Conservation (phyloP, 495 filamentous ascomycete species). For the Penicillium cinerascens region DNA sequence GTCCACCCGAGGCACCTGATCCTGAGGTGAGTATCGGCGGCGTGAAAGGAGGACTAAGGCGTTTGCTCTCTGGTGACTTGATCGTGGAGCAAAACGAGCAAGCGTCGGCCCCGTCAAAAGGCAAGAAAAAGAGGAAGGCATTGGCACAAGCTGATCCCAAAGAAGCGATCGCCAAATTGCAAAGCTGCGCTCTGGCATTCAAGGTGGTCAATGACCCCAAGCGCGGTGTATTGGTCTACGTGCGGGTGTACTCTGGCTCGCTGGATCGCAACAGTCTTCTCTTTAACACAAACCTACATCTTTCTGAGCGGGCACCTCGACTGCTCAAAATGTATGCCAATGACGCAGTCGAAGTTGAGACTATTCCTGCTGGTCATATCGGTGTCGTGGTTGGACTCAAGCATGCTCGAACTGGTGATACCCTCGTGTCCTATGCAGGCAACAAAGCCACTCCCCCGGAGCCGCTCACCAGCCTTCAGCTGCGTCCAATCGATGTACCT, state of each 20-base stretch:
- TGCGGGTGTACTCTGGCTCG: constrained; percentile 85
- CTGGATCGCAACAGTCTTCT: constrained; percentile 68
- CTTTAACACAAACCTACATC: constrained; percentile 83
- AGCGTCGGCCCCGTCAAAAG: constrained; percentile 30
- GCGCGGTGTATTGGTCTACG: constrained; percentile 85
- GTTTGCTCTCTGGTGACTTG: constrained; percentile 52
- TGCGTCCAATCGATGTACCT: constrained; percentile 84
- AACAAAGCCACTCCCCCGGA: constrained; percentile 61
- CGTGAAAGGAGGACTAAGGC: constrained; percentile 45
- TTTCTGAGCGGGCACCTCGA: constrained; percentile 75
- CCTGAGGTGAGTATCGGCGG: constrained; percentile 68
- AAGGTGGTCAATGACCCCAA: constrained; percentile 90
- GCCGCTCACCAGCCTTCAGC: constrained; percentile 68
- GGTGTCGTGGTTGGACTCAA: constrained; percentile 94
- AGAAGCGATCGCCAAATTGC: constrained; percentile 62
- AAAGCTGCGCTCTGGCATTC: constrained; percentile 84
- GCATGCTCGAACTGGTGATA: constrained; percentile 87
- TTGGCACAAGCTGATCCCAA: constrained; percentile 36
- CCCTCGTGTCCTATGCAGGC: constrained; percentile 70
- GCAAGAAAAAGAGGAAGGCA: constrained; percentile 42
- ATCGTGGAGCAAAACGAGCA: constrained; percentile 38
- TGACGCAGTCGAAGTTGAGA: constrained; percentile 77
- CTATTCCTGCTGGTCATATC: constrained; percentile 82
- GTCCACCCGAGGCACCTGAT: constrained; percentile 72
- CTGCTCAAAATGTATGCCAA: constrained; percentile 91